A percentile compares a stretch with the other conserved stretches of the same genome.
Evolutionary conservation across 495 filamentous ascomycete species (phyloP).

Genomic region (Sphaerosporella brunnea): DNA sequence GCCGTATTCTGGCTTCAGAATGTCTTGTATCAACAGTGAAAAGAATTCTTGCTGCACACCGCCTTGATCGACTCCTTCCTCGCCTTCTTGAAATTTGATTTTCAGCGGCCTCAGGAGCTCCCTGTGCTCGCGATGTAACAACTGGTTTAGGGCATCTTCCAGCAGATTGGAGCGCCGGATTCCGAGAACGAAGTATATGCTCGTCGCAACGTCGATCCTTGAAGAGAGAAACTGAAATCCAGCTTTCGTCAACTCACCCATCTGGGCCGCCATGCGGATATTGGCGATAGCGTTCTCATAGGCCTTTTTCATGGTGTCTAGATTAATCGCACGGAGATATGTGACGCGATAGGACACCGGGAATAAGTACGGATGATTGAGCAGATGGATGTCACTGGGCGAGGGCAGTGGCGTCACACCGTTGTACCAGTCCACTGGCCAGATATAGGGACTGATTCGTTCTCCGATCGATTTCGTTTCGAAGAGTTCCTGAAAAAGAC

Average conservation of each 20-base stretch:
- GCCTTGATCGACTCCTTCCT: conserved; percentile 82
- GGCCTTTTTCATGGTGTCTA: conserved; percentile 57
- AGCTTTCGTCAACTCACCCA: conserved; percentile 32
- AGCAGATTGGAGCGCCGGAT: conserved; percentile 55
- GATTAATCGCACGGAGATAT: conserved; percentile 81
- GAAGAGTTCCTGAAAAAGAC: conserved; percentile 49
- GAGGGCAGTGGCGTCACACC: conserved; percentile 17
- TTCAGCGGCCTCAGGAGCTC: conserved; percentile 75
- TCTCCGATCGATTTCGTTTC: conserved; percentile 58
- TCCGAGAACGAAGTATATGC: conserved; percentile 58
- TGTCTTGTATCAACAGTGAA: conserved; percentile 57
- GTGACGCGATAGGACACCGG: conserved; percentile 51
- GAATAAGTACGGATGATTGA: conserved; percentile 72
- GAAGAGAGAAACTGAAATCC: conserved; percentile 19
- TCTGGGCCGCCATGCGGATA: conserved; percentile 41
- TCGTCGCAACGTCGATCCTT: conserved; percentile 33
- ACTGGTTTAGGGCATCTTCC: conserved; percentile 63
- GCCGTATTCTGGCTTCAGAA: conserved; percentile 56
- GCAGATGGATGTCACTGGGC: conserved; percentile 46
- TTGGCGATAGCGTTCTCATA: conserved; percentile 52
- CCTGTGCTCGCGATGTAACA: conserved; percentile 68
- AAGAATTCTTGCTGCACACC: conserved; percentile 96
- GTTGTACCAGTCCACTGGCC: conserved; percentile 57
- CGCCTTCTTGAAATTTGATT: conserved; percentile 70
- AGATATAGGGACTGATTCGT: conserved; percentile 56